Evolutionary conservation across 2,329 filamentous ascomycete species (phyloP), one percentile per base, ranked within the genome.

Genomic region (Aspergillus fumigatiaffinis): DNA sequence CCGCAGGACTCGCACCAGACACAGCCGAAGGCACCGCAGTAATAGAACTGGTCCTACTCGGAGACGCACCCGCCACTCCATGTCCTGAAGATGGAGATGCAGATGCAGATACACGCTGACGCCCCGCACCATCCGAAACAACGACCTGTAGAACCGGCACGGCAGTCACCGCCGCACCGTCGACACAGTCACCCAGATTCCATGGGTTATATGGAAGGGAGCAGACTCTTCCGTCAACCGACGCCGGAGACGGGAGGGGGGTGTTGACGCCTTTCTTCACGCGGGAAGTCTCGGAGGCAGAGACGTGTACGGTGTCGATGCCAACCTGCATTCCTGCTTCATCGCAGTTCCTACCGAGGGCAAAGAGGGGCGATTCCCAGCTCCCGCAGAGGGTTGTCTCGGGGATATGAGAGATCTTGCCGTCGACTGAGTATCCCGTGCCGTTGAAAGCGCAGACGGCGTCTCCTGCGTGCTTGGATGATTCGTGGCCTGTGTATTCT

Each of bases 361-460:
- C 41, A n/a, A 44, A 44, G n/a, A 44, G n/a, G 3, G 41, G 41
- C 10, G 20, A 44, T 1, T 44, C 41, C 41, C 41, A 44, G 21
- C 8, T 44, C 7, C 41, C 52, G 29, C 63, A 65, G 9, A 66
- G 55, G 6, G 29, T 14, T 8, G 59, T 64, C 38, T 66, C 61
- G 2, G 60, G 60, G 4, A 67, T 26, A 2, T 48, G 6, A 5
- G 60, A n/a, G 1, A 25, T 47, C 3, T 49, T 17, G 17, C 57
- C 53, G 3, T 54, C 23, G 12, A 60, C n/a, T 3, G 28, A 41
- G 52, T 68, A 67, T 12, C 64, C 67, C 1, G 61, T 66, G 12
- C 67, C 66, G 48, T 68, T 68, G 54, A 69, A 66, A 3, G 65
- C 63, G 51, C 67, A 69, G 51, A 68, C 55, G 2, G 66, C 66